Evolutionary conservation across 306 rosid genomes (phyloP), one percentile per base, ranked within the genome.

Genomic region (Elaeagnus macrophylla): DNA sequence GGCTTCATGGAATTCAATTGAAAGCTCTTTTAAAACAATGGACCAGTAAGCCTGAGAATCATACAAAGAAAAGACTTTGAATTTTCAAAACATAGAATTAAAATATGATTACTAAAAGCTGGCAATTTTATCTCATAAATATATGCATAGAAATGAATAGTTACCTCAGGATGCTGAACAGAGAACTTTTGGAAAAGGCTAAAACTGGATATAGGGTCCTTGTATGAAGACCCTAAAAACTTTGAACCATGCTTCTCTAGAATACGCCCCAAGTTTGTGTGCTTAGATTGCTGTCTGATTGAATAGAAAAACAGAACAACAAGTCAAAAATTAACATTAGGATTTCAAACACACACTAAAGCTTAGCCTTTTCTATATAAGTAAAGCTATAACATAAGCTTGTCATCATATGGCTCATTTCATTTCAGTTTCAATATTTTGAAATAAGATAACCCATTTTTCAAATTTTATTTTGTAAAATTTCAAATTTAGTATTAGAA

Each of bases 141-240:
- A 12, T 9, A 44, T 11, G 7, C 8, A 43, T 11, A 11, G 6
- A 35, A 11, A 16, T 8, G 11, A 55, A 56, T 39, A 57, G 19
- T 44, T 66, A 74, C 95, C 80, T 85, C 80, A 8, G 89, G 95
- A 56, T 77, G 78, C 58, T 77, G 64, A 57, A 64, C 75, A 47
- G 89, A 74, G 54, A 75, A 77, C 16, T 79, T 69, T 14, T 79
- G 85, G 51, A 83, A 83, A 67, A 75, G 85, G 57, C 48, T 66
- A 53, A 51, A 89, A 79, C 85, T 89, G 44, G 77, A 53, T 35
- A 85, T 73, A n/a, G 97, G 97, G 53, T 85, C 97, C 53, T 73
- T 75, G 41, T 83, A 89, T 56, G 81, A 74, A 16, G 68, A 11
- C 59, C 89, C 95, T 40, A 89, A 60, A 39, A 85, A 71, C 75